Base-by-base conservation (phyloP, 2,329 filamentous ascomycete genomes). In the Colletotrichum sp. region DNA sequence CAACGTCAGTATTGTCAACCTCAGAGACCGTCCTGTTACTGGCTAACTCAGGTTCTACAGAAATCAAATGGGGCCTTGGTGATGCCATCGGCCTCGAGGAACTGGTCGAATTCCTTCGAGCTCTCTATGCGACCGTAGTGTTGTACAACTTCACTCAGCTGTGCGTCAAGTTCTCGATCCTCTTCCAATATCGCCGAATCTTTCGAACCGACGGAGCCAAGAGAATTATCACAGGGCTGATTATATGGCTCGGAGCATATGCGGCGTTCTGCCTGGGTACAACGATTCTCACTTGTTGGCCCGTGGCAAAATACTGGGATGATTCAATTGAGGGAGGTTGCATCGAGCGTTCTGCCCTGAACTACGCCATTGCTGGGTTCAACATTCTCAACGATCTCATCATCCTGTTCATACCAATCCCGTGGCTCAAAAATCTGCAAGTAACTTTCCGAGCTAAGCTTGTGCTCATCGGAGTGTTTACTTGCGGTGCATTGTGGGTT, bases 391-490 rank as follows among this genome's bases (percentile, higher is more conserved):
- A 83, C 66, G 83, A 84, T 61, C 77, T 84, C 55, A 64, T 79
- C 19, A 77, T 84, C 25, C 77, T 83, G 1, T 29, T 79, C 9
- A 68, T 82, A 13, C 83, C 83, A 0, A 65, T 83, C 30, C 83
- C 83, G 9, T 80, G 83, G 64, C 79, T 84, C 12, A 79, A 83
- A 5, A 80, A 80, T n/a, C 80, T 87, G n/a, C 80, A 85, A 52
- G 83, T 87, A 12, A 81, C 83, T 0, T 81, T 82, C 68, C 82
- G 82, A 15, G 86, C 87, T 57, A 87, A 87, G 49, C 76, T 87
- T 32, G 86, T 86, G 1, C 80, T 90, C 78, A 85, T 82, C 78
- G 81, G 71, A 71, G 85, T 82, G 36, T 85, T 85, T 82, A 85
- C 83, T 29, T 80, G 84, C 77, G 87, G 79, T 65, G 80, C 71